Evolutionary conservation across 805 yeast species (phyloP).

Genomic region (Tetrapisispora phaffii): DNA sequence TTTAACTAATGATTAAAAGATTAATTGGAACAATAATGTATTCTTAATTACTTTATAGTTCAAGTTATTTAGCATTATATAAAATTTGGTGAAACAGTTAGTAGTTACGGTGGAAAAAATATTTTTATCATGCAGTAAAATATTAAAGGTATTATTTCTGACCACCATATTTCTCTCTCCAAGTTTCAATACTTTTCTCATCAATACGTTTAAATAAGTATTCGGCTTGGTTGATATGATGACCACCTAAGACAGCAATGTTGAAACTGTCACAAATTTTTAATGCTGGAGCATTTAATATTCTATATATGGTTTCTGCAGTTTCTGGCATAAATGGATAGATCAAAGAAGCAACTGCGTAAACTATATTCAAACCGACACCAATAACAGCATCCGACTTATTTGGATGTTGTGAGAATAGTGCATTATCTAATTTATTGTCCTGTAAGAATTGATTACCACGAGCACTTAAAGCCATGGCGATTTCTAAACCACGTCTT

Average conservation of each 20-base stretch:
- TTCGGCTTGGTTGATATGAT: conserved; percentile 82
- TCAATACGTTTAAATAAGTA: conserved; percentile 89
- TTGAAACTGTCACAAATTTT: conserved; percentile 69
- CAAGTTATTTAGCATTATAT: no score
- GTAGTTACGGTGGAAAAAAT: background rate
- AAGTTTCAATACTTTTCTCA: conserved; percentile 72
- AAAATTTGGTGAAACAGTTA: background rate
- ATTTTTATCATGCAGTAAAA: background rate
- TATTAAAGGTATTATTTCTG: conserved; percentile 19
- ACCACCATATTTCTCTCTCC: conserved; percentile 86
- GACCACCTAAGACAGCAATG: conserved; percentile 63
- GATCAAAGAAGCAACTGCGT: conserved; percentile 71
- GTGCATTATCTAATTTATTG: conserved; percentile 82
- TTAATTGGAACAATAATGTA: no score
- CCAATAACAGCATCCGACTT: conserved; percentile 88
- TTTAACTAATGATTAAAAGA: no score
- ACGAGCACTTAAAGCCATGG: conserved; percentile 83
- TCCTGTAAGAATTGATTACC: conserved; percentile 96
- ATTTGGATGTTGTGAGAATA: conserved; percentile 65
- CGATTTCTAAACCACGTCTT: conserved; percentile 82
- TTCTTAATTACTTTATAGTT: no score
- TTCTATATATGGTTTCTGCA: conserved; percentile 55
- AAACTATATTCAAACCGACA: conserved; percentile 80
- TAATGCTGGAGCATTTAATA: conserved; percentile 74
- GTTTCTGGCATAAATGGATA: conserved; percentile 90